Evolutionary conservation across 306 rosid species (phyloP).

Genomic region (Begonia peltatifolia): DNA sequence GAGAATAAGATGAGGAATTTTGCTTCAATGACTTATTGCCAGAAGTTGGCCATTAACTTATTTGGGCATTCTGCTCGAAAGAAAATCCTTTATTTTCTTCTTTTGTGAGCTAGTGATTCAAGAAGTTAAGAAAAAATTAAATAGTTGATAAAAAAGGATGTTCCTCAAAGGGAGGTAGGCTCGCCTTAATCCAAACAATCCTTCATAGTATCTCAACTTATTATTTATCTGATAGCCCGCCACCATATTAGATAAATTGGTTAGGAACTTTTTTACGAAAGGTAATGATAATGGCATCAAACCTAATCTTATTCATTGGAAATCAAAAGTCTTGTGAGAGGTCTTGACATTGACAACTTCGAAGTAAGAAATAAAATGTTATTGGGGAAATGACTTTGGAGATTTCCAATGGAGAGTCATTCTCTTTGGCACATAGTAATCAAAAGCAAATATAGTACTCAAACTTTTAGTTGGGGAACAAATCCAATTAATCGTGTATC

Average conservation of each 20-base stretch:
- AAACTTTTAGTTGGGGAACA: too few relatives aligned
- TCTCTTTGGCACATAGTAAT: too few relatives aligned
- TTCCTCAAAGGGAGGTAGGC: background rate
- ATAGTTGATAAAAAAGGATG: background rate
- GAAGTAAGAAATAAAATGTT: background rate
- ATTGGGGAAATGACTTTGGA: background rate
- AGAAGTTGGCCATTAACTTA: background rate
- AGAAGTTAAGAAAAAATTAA: background rate
- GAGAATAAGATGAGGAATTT: too few relatives aligned
- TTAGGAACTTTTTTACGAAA: background rate
- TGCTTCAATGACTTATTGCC: too few relatives aligned
- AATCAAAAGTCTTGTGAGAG: too few relatives aligned
- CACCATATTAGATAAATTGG: background rate
- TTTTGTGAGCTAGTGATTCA: background rate
- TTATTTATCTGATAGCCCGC: background rate
- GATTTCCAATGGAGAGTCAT: too few relatives aligned
- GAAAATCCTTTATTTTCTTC: background rate
- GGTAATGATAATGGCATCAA: background rate
- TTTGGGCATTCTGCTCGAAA: background rate
- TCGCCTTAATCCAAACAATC: background rate
- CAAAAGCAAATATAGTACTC: background rate
- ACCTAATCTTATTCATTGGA: background rate
- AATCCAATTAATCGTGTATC: background rate
- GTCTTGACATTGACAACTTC: background rate
- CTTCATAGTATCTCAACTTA: background rate